Evolutionary conservation across 345 rosid genomes (phyloP).

Genomic region (Streptanthus diversifolius): DNA sequence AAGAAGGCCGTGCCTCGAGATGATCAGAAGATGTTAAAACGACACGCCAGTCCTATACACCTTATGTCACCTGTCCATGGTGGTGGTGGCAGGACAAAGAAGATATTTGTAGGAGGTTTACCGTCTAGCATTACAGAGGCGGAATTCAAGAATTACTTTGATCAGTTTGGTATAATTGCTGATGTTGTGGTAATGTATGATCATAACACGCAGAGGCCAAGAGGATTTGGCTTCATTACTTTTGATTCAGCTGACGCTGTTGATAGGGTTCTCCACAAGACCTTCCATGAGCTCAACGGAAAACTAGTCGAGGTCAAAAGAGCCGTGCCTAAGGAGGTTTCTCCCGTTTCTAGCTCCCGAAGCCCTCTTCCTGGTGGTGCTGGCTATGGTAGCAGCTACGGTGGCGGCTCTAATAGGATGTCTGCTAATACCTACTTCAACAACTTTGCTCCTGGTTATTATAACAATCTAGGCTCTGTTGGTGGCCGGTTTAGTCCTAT

Average conservation of each 20-base stretch:
- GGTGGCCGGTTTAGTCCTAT: constrained; percentile 62
- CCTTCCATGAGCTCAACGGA: constrained; percentile 91
- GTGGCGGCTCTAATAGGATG: constrained; percentile 31
- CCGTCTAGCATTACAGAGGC: constrained; percentile 61
- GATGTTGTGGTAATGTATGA: constrained; percentile 98
- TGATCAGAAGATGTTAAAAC: constrained; percentile 63
- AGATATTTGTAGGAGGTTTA: constrained; percentile 91
- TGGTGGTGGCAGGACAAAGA: constrained; percentile 61
- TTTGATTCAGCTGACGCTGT: constrained; percentile 88
- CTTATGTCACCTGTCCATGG: constrained; percentile 31
- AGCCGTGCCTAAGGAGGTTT: constrained; percentile 87
- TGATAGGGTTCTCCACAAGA: constrained; percentile 74
- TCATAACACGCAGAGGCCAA: constrained; percentile 94
- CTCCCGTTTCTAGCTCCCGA: constrained; percentile 52
- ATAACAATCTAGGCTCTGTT: constrained; percentile 54
- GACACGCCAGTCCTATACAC: constrained; percentile 45
- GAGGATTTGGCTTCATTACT: constrained; percentile 97
- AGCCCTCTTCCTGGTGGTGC: constrained; percentile 54
- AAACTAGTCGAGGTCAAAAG: constrained; percentile 97
- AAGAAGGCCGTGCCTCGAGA: constrained; percentile 92
- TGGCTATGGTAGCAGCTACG: constrained; percentile 37
- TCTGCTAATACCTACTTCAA: constrained; percentile 59
- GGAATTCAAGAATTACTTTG: constrained; percentile 76
- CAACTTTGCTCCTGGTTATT: constrained; percentile 55
- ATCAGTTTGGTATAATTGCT: constrained; percentile 71